A percentile compares a stretch with the other conserved stretches of the same genome.
Evolutionary conservation across 805 yeast species (phyloP).

Genomic region (Kodamaea hsintzibuensis): DNA sequence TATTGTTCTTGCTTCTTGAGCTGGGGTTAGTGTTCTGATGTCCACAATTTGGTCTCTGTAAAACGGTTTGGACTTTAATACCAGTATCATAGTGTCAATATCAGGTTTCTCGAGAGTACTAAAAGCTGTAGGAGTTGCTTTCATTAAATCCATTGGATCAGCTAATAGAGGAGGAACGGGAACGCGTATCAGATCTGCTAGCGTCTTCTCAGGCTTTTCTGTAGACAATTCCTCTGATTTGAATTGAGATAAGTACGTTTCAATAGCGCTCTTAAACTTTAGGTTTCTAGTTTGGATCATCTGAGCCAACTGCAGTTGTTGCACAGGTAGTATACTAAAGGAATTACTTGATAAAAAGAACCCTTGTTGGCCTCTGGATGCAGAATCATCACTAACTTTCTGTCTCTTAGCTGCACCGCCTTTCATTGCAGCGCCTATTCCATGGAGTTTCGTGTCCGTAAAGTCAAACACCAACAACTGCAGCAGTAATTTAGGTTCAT

Average conservation of each 20-base stretch:
- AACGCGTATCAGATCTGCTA: constrained; percentile 41
- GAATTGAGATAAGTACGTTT: constrained; percentile 16
- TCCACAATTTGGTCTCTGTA: constrained; percentile 66
- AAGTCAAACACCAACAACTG: constrained; percentile 76
- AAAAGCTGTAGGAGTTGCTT: constrained; percentile 23
- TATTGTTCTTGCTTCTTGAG: constrained; percentile 27
- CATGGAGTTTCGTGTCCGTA: constrained; percentile 62
- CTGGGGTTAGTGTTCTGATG: constrained; percentile 45
- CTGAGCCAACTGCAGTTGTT: constrained; percentile 57
- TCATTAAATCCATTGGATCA: constrained; percentile 66
- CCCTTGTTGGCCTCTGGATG: constrained; percentile 1
- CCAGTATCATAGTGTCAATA: constrained; percentile 50
- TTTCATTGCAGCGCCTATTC: constrained; percentile 37
- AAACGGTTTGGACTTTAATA: constrained; percentile 47
- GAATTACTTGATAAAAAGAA: constrained; percentile 39
- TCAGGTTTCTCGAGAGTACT: constrained; percentile 28
- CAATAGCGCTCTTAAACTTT: constrained; percentile 42
- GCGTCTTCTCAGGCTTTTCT: constrained; percentile 41
- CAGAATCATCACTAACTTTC: constrained; percentile 10
- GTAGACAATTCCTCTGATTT: constrained; percentile 26
- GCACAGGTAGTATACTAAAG: constrained; percentile 50
- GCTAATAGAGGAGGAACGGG: constrained; percentile 52
- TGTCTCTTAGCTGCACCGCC: constrained; percentile 22
- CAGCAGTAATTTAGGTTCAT: constrained; percentile 44
- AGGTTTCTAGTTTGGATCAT: constrained; percentile 59